phyloP scores from a whole-genome alignment of 768 basidiomycete genomes.

The Heimioporus sp. region DNA sequence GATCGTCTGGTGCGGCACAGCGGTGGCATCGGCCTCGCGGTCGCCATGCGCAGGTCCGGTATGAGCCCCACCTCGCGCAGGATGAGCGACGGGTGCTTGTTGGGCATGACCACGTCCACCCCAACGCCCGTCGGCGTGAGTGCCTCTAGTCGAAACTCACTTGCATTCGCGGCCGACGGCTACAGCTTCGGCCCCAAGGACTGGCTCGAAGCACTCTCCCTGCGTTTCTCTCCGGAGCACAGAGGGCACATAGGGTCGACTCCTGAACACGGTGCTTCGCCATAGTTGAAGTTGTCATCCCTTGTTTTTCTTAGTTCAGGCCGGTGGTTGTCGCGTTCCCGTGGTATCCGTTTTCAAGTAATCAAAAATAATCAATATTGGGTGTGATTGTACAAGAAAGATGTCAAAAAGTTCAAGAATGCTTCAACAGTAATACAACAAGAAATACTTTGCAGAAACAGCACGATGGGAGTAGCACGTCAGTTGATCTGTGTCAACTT shows the following conservation, averaged over 20 bases:
- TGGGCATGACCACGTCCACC: slow-evolving; percentile 11
- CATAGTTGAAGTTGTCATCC: neutral
- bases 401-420: no score
- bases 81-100: slow-evolving; percentile 21
- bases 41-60: neutral
- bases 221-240: slow-evolving; percentile 3
- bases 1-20: slow-evolving; percentile 7
- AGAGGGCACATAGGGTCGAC: neutral
- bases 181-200: slow-evolving; percentile 9
- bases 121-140: slow-evolving; percentile 15
- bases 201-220: slow-evolving; percentile 20
- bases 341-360: no score
- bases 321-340: neutral
- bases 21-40: neutral
- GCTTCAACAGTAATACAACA: no score
- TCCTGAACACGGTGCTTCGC: neutral
- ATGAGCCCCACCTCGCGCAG: slow-evolving; percentile 4
- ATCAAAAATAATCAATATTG: no score
- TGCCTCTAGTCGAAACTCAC: neutral
- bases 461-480: no score
- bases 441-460: no score
- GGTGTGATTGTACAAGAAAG: no score
- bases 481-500: slow-evolving; percentile 21
- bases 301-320: neutral
- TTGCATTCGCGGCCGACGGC: slow-evolving; percentile 10